Conservation (phyloP, 2,329 filamentous ascomycete species). For the Apiospora rasikravindrae region DNA sequence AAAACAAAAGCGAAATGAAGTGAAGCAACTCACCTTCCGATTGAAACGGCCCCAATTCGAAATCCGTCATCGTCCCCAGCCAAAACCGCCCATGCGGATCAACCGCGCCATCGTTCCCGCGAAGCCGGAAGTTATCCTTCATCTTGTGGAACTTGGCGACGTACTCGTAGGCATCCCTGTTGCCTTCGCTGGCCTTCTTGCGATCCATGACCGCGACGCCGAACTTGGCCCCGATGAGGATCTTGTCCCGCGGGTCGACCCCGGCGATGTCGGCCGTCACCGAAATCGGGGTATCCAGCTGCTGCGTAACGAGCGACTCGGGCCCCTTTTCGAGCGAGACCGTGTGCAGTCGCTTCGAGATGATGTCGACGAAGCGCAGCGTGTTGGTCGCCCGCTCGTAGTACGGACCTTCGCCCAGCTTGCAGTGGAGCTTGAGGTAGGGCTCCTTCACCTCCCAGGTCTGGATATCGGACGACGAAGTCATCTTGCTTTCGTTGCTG, state of each 20-base stretch:
- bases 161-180: slow-evolving; percentile 59
- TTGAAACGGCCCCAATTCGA: slow-evolving; percentile 60
- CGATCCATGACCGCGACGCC: slow-evolving; percentile 81
- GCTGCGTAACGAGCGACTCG: slow-evolving; percentile 64
- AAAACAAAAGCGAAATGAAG: background rate
- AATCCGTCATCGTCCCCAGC: slow-evolving; percentile 86
- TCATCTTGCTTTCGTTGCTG: background rate
- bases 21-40: slow-evolving; percentile 57
- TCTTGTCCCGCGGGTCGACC: slow-evolving; percentile 63
- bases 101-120: slow-evolving; percentile 82
- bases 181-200: slow-evolving; percentile 63
- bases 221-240: slow-evolving; percentile 80
- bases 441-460: slow-evolving; percentile 58
- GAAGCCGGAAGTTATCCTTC: slow-evolving; percentile 56
- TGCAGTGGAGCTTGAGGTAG: slow-evolving; percentile 68
- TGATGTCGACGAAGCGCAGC: slow-evolving; percentile 84
- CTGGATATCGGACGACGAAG: slow-evolving; percentile 39
- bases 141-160: slow-evolving; percentile 50
- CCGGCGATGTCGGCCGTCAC: slow-evolving; percentile 83
- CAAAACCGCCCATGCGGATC: slow-evolving; percentile 84
- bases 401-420: slow-evolving; percentile 76
- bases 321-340: slow-evolving; percentile 70
- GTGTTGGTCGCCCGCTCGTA: slow-evolving; percentile 69
- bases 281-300: slow-evolving; percentile 60
- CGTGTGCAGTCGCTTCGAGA: slow-evolving; percentile 73